Percentiles rank a stretch among this genome's conserved stretches.
These are phyloP conservation scores for Striga asiatica DNA, from an alignment of 257 asterid species.

Conservation along the genomic window DNA sequence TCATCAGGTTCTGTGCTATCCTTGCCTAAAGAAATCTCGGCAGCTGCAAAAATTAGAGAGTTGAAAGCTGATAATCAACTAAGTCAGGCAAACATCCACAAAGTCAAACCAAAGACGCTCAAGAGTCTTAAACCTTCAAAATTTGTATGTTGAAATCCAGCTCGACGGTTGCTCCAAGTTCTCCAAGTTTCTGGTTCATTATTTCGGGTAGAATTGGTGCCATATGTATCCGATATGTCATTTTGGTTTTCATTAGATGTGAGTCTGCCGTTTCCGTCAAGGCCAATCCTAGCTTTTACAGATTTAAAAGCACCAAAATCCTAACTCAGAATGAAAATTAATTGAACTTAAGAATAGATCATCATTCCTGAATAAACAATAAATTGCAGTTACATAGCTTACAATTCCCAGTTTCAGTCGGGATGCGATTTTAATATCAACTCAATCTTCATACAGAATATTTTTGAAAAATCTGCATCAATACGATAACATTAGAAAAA, in stretches of 20 bases:
- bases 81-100: neutral
- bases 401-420: too few relatives aligned
- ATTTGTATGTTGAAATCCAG: constrained; percentile 34
- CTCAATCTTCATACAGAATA: constrained; percentile 4
- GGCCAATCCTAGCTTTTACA: constrained; percentile 42
- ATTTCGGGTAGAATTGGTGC: constrained; percentile 24
- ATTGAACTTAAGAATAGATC: constrained; percentile 4
- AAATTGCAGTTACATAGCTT: neutral
- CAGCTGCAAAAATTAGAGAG: constrained; percentile 48
- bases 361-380: neutral
- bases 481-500: constrained; percentile 4
- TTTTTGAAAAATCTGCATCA: neutral
- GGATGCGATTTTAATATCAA: neutral
- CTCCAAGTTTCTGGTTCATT: constrained; percentile 59
- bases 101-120: neutral
- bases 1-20: constrained; percentile 19
- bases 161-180: constrained; percentile 51
- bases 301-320: constrained; percentile 20
- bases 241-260: constrained; percentile 15
- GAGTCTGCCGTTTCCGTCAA: constrained; percentile 27
- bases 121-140: constrained; percentile 51
- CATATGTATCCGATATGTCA: constrained; percentile 18
- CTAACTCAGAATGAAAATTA: constrained; percentile 20
- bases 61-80: neutral
- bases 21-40: constrained; percentile 44